Evolutionary conservation across 2,329 filamentous ascomycete species (phyloP), one percentile per base, ranked within the genome.

Genomic region (Botryotinia narcissicola): DNA sequence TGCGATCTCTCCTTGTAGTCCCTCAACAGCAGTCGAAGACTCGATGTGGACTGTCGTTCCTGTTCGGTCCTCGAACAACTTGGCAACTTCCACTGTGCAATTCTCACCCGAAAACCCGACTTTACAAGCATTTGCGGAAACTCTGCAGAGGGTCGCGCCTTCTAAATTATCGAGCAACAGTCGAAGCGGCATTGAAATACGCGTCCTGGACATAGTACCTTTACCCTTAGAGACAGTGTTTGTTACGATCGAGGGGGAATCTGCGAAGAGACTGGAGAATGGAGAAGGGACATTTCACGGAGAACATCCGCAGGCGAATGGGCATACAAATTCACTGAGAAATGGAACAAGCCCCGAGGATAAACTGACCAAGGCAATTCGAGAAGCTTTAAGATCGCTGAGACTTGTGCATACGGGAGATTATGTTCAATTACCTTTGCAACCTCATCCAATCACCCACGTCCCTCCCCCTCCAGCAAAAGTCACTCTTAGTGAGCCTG

Each of bases 401-500:
- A 90, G 88, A 74, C 87, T 99, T 29, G 89, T 98, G 20, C 96
- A 98, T 79, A 87, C 90, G 0, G 94, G 94, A 32, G 95, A 98
- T 81, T 82, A 95, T 69, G 91, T 92, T 75, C 87, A 88, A 16
- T 84, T 99, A 59, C 93, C 93, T 20, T 85, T 98, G 42, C 89
- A 92, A 14, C 89, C 94, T 3, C 94, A 98, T 82, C 92, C 94
- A 20, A 91, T 97, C 76, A 97, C 94, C 14, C 94, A 97, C 82
- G 89, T 93, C 29, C 90, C 93, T 37, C 89, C 94, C 22, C 93
- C 93, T 60, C 94, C 95, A 0, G 96, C 93, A 60, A 94, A 92
- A 83, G 93, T 98, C 75, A 90, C 93, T 66, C 89, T 97, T n/a
- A 98, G 95, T 81, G 96, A 99, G 81, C 96, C 96, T 14, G 94